These are phyloP conservation scores for Mycena chlorophos DNA, from an alignment of 768 basidiomycete species.

Conservation along the genomic window DNA sequence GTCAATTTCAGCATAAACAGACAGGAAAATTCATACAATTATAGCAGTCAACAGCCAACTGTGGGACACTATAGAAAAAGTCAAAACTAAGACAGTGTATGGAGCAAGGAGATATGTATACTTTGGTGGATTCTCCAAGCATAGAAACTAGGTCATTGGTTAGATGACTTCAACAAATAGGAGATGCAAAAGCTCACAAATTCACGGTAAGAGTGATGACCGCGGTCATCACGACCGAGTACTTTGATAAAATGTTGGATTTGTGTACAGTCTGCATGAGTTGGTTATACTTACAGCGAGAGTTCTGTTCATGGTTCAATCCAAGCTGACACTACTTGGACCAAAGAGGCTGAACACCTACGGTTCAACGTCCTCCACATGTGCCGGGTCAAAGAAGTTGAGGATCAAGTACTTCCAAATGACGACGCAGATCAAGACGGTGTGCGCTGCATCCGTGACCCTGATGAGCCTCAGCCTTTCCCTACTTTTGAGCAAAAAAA, in stretches of 20 bases:
- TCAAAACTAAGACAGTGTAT: neutral
- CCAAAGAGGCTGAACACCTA: slow-evolving; percentile 14
- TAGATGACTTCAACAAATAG: neutral
- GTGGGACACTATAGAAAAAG: neutral
- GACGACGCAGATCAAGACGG: slow-evolving; percentile 37
- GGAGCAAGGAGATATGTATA: slow-evolving; percentile 17
- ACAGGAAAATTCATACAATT: neutral
- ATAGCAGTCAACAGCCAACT: neutral
- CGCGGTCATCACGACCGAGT: slow-evolving; percentile 3
- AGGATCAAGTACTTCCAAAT: slow-evolving; percentile 42
- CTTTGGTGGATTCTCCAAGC: slow-evolving; percentile 36
- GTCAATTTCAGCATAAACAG: neutral
- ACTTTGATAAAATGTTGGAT: no score
- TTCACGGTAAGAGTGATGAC: slow-evolving; percentile 21
- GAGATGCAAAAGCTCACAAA: slow-evolving; percentile 10
- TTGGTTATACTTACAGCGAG: no score
- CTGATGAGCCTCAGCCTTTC: slow-evolving; percentile 19
- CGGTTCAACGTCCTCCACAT: slow-evolving; percentile 39
- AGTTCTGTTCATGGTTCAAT: slow-evolving; percentile 28
- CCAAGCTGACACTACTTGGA: slow-evolving; percentile 8
- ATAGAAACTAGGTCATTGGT: neutral
- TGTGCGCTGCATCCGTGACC: slow-evolving; percentile 41
- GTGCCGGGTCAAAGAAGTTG: slow-evolving; percentile 28
- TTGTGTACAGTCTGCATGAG: no score
- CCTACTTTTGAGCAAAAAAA: neutral